Conservation (phyloP, 345 rosid genomes). For the Euphorbia lathyris region DNA sequence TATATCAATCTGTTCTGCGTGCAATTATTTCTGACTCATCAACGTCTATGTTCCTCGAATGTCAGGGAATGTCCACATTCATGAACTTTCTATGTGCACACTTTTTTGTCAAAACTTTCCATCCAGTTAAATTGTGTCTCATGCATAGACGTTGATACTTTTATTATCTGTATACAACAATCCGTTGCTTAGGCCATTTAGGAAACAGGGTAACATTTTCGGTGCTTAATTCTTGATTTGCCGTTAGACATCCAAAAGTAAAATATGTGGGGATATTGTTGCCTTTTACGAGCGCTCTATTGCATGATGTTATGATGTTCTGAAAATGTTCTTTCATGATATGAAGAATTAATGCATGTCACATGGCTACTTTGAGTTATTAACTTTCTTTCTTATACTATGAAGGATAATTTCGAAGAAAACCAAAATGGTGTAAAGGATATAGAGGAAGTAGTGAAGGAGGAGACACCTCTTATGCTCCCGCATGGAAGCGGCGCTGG, state of each 20-base stretch:
- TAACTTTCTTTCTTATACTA: conserved; percentile 41
- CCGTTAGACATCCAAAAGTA: background rate
- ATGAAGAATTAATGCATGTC: conserved; percentile 25
- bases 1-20: background rate
- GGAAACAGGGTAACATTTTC: background rate
- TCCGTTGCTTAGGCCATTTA: background rate
- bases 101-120: background rate
- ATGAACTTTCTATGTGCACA: background rate
- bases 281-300: background rate
- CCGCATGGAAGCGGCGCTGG: conserved; percentile 50
- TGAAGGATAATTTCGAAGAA: conserved; percentile 52
- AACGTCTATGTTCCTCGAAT: background rate
- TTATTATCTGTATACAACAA: background rate
- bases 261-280: background rate
- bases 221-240: too few species aligned
- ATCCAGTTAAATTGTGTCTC: background rate
- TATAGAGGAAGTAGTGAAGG: conserved; percentile 38
- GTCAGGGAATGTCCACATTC: background rate
- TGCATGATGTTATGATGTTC: background rate
- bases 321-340: conserved; percentile 5
- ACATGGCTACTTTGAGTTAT: conserved; percentile 31
- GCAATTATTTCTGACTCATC: background rate
- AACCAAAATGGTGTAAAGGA: conserved; percentile 31
- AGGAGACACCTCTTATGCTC: conserved; percentile 40
- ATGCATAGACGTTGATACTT: background rate